Evolutionary conservation across 306 rosid species (phyloP).

Genomic region (Medicago arabica): DNA sequence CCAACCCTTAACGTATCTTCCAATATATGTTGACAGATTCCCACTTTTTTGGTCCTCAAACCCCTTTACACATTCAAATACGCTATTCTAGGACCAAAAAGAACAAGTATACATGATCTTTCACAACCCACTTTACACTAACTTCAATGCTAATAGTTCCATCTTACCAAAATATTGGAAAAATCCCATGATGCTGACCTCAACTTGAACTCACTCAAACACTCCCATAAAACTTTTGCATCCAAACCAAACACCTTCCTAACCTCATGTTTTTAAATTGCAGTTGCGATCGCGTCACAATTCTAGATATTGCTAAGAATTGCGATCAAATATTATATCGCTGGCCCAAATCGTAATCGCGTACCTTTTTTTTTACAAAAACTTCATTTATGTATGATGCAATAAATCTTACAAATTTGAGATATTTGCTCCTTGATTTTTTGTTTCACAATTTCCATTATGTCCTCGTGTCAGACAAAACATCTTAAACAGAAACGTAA

Average conservation of each 20-base stretch:
- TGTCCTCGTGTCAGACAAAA: constrained; percentile 58
- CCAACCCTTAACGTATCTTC: constrained; percentile 39
- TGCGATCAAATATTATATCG: background rate
- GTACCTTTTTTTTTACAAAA: no score
- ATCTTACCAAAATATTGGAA: constrained; percentile 46
- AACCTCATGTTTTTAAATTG: background rate
- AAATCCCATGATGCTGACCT: constrained; percentile 35
- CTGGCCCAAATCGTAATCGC: background rate
- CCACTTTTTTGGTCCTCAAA: constrained; percentile 47
- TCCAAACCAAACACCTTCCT: background rate
- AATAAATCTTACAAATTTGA: constrained; percentile 38
- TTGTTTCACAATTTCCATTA: constrained; percentile 34
- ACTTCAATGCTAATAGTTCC: constrained; percentile 61
- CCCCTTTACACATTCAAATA: constrained; percentile 60
- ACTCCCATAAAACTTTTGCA: background rate
- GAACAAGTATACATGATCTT: constrained; percentile 56
- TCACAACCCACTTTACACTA: constrained; percentile 59
- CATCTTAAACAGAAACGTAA: constrained; percentile 21
- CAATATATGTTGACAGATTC: constrained; percentile 44
- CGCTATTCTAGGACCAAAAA: background rate
- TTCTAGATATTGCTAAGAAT: background rate
- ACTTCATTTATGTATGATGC: background rate
- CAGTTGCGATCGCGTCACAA: background rate
- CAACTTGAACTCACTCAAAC: background rate
- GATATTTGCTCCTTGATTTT: background rate